These are phyloP conservation scores for Neospora caninum DNA, from an alignment of 169 alveolate species.

Conservation along the genomic window DNA sequence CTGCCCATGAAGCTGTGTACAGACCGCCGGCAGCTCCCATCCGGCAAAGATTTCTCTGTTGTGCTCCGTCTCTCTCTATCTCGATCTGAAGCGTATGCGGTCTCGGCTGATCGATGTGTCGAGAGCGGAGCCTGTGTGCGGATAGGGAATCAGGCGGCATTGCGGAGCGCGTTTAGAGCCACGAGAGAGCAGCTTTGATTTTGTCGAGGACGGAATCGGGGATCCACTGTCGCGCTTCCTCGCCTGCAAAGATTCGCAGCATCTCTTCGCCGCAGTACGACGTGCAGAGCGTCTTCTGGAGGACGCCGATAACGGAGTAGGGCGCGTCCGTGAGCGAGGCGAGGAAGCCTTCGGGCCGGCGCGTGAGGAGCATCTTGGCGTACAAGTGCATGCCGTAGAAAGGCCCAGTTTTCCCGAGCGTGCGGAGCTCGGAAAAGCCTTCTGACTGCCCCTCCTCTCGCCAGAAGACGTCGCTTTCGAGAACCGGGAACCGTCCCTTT, in stretches of 20 bases:
- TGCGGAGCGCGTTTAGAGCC: neutral
- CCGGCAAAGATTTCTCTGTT: no score
- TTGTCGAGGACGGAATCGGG: neutral
- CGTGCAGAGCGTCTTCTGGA: slow-evolving; percentile 11
- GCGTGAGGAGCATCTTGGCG: neutral
- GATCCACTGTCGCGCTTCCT: neutral
- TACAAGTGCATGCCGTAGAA: neutral
- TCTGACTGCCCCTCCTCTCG: neutral
- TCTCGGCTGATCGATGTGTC: no score
- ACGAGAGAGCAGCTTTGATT: neutral
- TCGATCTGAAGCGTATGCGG: no score
- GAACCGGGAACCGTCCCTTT: neutral
- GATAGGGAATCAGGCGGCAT: no score
- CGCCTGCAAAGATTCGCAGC: neutral
- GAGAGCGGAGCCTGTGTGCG: no score
- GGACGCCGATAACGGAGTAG: neutral
- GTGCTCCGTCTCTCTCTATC: no score
- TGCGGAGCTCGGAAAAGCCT: neutral
- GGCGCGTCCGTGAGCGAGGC: neutral
- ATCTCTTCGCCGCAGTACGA: slow-evolving; percentile 5
- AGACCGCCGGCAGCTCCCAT: no score
- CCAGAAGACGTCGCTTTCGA: neutral
- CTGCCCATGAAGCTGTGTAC: no score
- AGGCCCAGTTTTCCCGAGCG: neutral
- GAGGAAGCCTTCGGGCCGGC: neutral